These are phyloP conservation scores for Apophysomyces sp. DNA, from an alignment of 371 early-diverging fungal genomes.

Conservation along the genomic window DNA sequence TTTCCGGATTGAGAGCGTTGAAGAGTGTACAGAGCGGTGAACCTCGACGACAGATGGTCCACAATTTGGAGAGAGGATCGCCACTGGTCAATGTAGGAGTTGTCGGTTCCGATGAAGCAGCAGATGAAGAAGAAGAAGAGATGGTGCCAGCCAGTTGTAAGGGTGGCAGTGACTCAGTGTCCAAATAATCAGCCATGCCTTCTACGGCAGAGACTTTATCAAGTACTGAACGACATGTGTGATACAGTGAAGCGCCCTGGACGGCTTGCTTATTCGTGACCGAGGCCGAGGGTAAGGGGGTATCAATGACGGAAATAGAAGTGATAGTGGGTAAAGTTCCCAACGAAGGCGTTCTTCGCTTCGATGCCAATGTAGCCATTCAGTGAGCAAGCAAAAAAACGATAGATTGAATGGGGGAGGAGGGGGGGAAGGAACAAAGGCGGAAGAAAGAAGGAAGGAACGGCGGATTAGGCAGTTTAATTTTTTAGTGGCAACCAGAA, in stretches of 20 bases:
- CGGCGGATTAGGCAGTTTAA: not conserved
- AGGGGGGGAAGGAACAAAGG: not conserved
- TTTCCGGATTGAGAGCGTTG: slow-evolving; percentile 69
- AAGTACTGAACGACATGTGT: slow-evolving; percentile 58
- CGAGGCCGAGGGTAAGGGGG: slow-evolving; percentile 27
- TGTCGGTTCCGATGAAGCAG: slow-evolving; percentile 27
- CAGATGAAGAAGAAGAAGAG: slow-evolving; percentile 16
- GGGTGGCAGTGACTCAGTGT: slow-evolving; percentile 20
- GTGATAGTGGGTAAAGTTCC: slow-evolving; percentile 20
- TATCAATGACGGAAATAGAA: slow-evolving; percentile 20
- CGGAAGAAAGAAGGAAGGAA: not conserved
- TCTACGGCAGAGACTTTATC: slow-evolving; percentile 61
- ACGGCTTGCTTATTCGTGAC: slow-evolving; percentile 38
- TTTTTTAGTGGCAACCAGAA: not conserved
- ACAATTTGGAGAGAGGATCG: slow-evolving; percentile 87
- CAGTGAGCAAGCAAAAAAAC: not conserved
- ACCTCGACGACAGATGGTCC: slow-evolving; percentile 87
- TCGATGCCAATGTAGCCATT: slow-evolving; percentile 25
- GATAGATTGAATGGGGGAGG: not conserved
- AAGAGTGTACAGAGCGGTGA: slow-evolving; percentile 80
- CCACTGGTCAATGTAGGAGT: slow-evolving; percentile 25
- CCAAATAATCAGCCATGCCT: slow-evolving; percentile 57
- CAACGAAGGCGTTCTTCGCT: slow-evolving; percentile 33
- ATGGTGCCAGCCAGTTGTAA: slow-evolving; percentile 4
- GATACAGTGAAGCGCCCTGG: slow-evolving; percentile 57